Percentiles rank a stretch among this genome's conserved stretches.
phyloP scores from a whole-genome alignment of 257 asterid species.

The Solanum tarijense region DNA sequence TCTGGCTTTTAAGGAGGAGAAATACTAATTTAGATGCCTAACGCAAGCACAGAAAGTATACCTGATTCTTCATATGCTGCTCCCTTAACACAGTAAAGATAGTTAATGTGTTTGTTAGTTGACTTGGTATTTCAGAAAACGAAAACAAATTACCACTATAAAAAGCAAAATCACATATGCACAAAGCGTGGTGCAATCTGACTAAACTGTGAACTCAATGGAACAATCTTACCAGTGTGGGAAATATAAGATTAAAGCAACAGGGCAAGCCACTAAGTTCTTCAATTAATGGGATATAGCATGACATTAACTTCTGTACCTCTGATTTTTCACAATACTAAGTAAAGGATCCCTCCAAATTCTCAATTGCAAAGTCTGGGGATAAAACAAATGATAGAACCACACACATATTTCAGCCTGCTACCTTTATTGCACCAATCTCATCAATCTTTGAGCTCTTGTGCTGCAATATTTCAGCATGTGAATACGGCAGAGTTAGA shows the following conservation, averaged over 20 bases:
- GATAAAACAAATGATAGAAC: conserved; percentile 37
- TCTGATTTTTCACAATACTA: conserved; percentile 41
- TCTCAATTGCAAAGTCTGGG: conserved; percentile 56
- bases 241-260: conserved; percentile 13
- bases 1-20: neutral
- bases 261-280: conserved; percentile 9
- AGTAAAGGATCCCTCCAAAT: conserved; percentile 43
- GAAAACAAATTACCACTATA: neutral
- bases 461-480: conserved; percentile 56
- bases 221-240: neutral
- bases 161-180: neutral
- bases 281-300: conserved; percentile 15
- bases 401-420: conserved; percentile 53
- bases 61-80: neutral
- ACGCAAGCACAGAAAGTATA: neutral
- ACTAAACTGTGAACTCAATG: neutral
- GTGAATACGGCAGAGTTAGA: conserved; percentile 18
- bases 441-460: conserved; percentile 91
- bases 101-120: neutral
- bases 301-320: conserved; percentile 40
- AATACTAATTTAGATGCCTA: neutral
- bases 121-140: neutral
- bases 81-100: neutral
- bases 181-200: neutral
- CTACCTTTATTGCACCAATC: conserved; percentile 80